Percentiles rank a stretch among this genome's conserved stretches.
Evolutionary conservation across 2,329 filamentous ascomycete species (phyloP).

Genomic region (Cladosporium phlei): DNA sequence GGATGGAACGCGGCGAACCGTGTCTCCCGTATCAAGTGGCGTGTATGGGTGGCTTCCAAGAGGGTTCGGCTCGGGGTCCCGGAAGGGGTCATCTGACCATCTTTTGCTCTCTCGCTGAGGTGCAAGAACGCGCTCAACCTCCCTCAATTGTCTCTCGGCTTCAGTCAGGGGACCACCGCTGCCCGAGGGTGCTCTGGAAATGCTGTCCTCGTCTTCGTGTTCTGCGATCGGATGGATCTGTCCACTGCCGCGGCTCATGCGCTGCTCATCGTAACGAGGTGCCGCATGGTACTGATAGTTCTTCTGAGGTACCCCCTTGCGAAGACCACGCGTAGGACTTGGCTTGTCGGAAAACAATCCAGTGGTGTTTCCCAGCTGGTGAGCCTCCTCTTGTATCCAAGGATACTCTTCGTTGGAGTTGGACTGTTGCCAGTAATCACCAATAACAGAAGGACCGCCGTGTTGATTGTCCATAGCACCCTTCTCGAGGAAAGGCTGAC

Average conservation of each 20-base stretch:
- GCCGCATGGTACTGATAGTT: constrained; percentile 35
- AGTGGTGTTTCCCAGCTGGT: constrained; percentile 33
- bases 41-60: constrained; percentile 33
- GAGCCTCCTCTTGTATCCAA: constrained; percentile 21
- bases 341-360: constrained; percentile 45
- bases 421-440: constrained; percentile 17
- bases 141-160: constrained; percentile 21
- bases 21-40: constrained; percentile 23
- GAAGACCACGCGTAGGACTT: constrained; percentile 45
- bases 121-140: constrained; percentile 19
- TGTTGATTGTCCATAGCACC: constrained; percentile 32
- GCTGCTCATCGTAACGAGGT: constrained; percentile 45
- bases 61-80: constrained; percentile 35
- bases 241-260: constrained; percentile 47
- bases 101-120: constrained; percentile 12
- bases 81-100: constrained; percentile 22
- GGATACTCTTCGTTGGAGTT: constrained; percentile 14
- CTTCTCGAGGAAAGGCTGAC: constrained; percentile 42
- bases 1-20: constrained; percentile 25
- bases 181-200: neutral
- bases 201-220: constrained; percentile 53
- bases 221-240: constrained; percentile 61
- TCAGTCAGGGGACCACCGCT: constrained; percentile 8
- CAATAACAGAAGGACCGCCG: constrained; percentile 38
- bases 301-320: constrained; percentile 37